Evolutionary conservation across 176 grass and related monocot species (phyloP).

Genomic region (Phyllostachys edulis): DNA sequence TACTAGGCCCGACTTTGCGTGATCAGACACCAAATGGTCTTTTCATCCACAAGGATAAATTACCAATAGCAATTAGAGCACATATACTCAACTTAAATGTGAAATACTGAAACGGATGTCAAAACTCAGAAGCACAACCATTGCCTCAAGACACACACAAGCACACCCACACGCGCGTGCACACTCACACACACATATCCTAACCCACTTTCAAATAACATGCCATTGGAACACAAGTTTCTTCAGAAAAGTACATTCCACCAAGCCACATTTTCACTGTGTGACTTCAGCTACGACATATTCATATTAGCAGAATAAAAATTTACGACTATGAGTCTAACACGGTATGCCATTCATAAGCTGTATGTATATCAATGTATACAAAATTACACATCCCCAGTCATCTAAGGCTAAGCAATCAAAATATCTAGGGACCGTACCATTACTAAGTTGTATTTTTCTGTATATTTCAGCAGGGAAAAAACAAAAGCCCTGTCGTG

Average conservation of each 20-base stretch:
- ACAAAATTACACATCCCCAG: not conserved
- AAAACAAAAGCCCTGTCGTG: not conserved
- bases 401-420: not conserved
- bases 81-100: not conserved
- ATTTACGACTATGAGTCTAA: not conserved
- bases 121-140: not conserved
- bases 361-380: slow-evolving; percentile 16
- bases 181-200: not conserved
- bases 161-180: too few species aligned
- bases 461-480: not conserved
- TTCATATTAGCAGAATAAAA: not conserved
- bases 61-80: not conserved
- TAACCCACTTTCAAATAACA: not conserved
- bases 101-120: not conserved
- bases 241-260: not conserved
- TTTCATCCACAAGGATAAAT: not conserved
- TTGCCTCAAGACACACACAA: not conserved
- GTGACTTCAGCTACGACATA: not conserved
- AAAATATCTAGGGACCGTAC: not conserved
- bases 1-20: not conserved
- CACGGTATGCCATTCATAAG: not conserved
- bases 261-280: slow-evolving; percentile 12
- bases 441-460: slow-evolving; percentile 5
- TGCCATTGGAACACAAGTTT: not conserved
- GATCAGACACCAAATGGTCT: not conserved